These are phyloP conservation scores for Boletus eberwhitei DNA, from an alignment of 768 basidiomycete species.

Conservation along the genomic window DNA sequence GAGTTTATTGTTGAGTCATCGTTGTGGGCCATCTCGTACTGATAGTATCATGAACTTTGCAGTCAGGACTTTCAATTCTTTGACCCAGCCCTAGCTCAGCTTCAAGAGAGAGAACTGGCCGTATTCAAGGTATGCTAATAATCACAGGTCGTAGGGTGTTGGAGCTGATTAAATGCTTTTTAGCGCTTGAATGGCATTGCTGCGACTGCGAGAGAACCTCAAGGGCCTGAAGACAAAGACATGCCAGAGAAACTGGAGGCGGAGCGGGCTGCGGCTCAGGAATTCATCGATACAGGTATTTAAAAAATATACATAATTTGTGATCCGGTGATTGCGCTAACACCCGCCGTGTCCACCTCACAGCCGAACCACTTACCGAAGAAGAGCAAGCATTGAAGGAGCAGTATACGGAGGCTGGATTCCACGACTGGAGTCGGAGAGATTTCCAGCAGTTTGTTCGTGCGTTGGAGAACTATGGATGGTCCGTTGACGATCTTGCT, in stretches of 20 bases:
- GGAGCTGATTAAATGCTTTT: not conserved
- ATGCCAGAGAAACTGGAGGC: constrained; percentile 82
- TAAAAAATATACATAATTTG: not conserved
- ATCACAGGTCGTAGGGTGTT: not conserved
- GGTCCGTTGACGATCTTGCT: constrained; percentile 42
- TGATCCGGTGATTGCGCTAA: not conserved
- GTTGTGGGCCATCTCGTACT: not conserved
- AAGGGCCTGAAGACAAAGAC: constrained; percentile 73
- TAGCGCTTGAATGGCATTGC: constrained; percentile 66
- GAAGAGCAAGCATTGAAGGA: constrained; percentile 85
- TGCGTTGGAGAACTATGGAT: constrained; percentile 76
- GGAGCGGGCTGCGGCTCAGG: constrained; percentile 75
- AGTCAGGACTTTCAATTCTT: constrained; percentile 99
- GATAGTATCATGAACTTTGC: not conserved
- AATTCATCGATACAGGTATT: constrained; percentile 85
- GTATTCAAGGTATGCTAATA: constrained; percentile 59
- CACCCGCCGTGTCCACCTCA: not conserved
- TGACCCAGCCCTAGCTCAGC: constrained; percentile 68
- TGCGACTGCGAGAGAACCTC: constrained; percentile 62
- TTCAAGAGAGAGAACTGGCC: constrained; percentile 85
- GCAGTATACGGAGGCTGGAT: constrained; percentile 69
- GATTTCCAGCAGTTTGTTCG: constrained; percentile 92
- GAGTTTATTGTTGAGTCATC: constrained; percentile 26
- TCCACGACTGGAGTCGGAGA: constrained; percentile 87
- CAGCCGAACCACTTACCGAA: constrained; percentile 88